A percentile compares a stretch with the other conserved stretches of the same genome.
These are phyloP conservation scores for Iberis amara DNA, from an alignment of 441 rosid genomes.

Conservation along the genomic window DNA sequence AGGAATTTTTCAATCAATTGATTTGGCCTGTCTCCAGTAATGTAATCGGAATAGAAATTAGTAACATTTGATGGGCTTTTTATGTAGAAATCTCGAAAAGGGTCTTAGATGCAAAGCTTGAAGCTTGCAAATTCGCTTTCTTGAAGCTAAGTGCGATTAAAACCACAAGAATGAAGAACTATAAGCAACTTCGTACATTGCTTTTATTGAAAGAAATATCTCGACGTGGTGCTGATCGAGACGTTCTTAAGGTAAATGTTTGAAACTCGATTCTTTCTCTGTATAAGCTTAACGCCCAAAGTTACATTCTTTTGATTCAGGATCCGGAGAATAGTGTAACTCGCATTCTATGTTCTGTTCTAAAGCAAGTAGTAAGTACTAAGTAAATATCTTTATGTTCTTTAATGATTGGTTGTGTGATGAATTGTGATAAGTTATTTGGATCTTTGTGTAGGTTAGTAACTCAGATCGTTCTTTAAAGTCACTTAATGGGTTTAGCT, in stretches of 20 bases:
- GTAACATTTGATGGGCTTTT: constrained; percentile 5
- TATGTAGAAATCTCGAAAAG: constrained; percentile 34
- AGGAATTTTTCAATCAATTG: constrained; percentile 1
- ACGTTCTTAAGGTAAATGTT: constrained; percentile 30
- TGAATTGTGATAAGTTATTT: not conserved
- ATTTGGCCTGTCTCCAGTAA: not conserved
- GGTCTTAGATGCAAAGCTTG: constrained; percentile 34
- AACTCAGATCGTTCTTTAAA: constrained; percentile 30
- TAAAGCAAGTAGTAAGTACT: constrained; percentile 36
- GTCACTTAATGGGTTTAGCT: constrained; percentile 31
- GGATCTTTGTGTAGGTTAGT: constrained; percentile 25
- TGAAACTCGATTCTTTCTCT: constrained; percentile 4
- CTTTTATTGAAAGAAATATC: constrained; percentile 35
- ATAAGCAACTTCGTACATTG: constrained; percentile 33
- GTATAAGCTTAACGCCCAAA: constrained; percentile 11
- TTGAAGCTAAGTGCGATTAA: constrained; percentile 33
- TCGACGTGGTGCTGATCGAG: constrained; percentile 38
- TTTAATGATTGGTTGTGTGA: not conserved
- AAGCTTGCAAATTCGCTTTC: constrained; percentile 37
- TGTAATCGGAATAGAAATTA: not conserved
- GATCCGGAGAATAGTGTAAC: constrained; percentile 37
- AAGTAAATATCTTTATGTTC: constrained; percentile 11
- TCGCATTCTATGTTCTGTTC: constrained; percentile 33
- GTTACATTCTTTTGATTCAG: constrained; percentile 22
- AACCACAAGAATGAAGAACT: constrained; percentile 34